phyloP scores from a whole-genome alignment of 2,329 filamentous ascomycete species.

The Aspergillus fumigatiaffinis region DNA sequence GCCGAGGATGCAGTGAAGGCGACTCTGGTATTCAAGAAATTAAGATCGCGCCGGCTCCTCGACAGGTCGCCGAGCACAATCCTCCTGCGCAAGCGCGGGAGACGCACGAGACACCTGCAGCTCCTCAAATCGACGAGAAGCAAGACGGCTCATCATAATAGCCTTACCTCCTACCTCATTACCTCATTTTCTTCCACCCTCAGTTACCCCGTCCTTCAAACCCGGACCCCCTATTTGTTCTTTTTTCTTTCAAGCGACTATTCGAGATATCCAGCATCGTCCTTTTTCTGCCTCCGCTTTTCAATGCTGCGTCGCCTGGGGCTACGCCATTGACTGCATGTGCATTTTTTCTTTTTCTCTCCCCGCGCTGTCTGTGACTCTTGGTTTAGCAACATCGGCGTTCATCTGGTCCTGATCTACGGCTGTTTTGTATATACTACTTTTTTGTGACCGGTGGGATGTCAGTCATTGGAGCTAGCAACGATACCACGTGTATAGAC shows the following conservation, averaged over 20 bases:
- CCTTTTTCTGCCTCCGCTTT: slow-evolving; percentile 4
- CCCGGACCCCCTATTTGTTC: slow-evolving; percentile 3
- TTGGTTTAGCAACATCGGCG: slow-evolving; percentile 7
- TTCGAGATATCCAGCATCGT: slow-evolving; percentile 28
- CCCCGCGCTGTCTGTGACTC: neutral
- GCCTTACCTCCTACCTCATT: neutral
- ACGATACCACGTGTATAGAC: neutral
- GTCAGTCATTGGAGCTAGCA: neutral
- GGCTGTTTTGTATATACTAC: slow-evolving; percentile 8
- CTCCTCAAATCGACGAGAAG: slow-evolving; percentile 22
- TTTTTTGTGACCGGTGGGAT: slow-evolving; percentile 8
- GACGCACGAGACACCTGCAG: slow-evolving; percentile 11
- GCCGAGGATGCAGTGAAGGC: slow-evolving; percentile 27
- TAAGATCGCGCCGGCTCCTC: slow-evolving; percentile 27
- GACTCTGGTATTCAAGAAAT: slow-evolving; percentile 29
- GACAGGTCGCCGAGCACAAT: slow-evolving; percentile 27
- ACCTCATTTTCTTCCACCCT: neutral
- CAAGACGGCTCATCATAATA: slow-evolving; percentile 6
- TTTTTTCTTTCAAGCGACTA: slow-evolving; percentile 6
- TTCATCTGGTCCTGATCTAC: neutral
- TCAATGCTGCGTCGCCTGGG: slow-evolving; percentile 12
- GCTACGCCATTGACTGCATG: slow-evolving; percentile 13
- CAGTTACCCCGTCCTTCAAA: slow-evolving; percentile 7
- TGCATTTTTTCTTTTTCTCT: neutral
- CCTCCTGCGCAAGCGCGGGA: slow-evolving; percentile 10